phyloP scores from a whole-genome alignment of 371 early-diverging fungal genomes.

The Apophysomyces trapeziformis region DNA sequence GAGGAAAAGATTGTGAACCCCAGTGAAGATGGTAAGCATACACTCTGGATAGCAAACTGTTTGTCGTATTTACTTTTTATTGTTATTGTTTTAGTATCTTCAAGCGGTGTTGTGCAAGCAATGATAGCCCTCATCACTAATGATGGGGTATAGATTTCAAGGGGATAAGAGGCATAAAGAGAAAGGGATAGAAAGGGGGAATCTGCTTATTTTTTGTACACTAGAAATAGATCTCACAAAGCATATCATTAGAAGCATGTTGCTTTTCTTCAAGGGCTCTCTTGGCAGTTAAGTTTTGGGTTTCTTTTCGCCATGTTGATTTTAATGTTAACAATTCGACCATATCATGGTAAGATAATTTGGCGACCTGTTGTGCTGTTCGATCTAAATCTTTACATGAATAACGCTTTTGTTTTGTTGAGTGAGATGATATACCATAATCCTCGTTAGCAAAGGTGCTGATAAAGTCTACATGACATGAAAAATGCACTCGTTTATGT shows the following conservation, averaged over 20 bases:
- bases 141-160: constrained; percentile 48
- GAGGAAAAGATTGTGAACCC: constrained; percentile 77
- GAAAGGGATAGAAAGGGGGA: constrained; percentile 6
- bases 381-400: constrained; percentile 33
- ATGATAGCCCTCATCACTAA: constrained; percentile 58
- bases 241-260: constrained; percentile 15
- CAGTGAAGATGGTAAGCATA: constrained; percentile 49
- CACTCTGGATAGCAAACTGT: neutral
- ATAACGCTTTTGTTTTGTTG: neutral
- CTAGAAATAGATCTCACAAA: constrained; percentile 11
- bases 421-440: constrained; percentile 35
- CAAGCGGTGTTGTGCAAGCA: constrained; percentile 56
- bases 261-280: constrained; percentile 26
- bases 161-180: neutral
- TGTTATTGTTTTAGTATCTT: constrained; percentile 29
- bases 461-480: constrained; percentile 40
- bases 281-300: constrained; percentile 44
- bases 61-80: constrained; percentile 8
- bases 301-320: constrained; percentile 51
- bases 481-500: constrained; percentile 48
- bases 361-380: constrained; percentile 54
- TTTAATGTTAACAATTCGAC: constrained; percentile 49
- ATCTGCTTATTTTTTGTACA: constrained; percentile 2
- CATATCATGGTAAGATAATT: constrained; percentile 53
- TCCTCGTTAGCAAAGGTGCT: constrained; percentile 55